Percentiles rank a stretch among this genome's conserved stretches.
These are phyloP conservation scores for Centrapalus pauciflorus DNA, from an alignment of 129 eudicot genomes.

Conservation along the genomic window DNA sequence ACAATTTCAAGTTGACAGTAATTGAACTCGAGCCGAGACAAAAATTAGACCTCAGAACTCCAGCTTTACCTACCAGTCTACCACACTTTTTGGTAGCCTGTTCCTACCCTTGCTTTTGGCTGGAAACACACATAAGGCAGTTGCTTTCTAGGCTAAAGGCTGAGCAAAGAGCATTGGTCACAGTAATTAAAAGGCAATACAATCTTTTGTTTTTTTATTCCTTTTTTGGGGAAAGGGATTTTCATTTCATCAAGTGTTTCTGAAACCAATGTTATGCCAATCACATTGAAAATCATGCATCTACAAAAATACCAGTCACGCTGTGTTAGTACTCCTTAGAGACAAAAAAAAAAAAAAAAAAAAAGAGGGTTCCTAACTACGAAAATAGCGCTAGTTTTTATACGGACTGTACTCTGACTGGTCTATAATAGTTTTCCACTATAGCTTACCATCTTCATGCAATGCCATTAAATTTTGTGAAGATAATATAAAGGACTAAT, in stretches of 20 bases:
- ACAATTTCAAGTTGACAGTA: no score
- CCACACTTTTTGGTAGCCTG: not conserved
- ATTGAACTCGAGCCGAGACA: not conserved
- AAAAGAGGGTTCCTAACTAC: not conserved
- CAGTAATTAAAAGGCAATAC: not conserved
- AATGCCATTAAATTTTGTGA: not conserved
- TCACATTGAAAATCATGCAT: not conserved
- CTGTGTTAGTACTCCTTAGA: not conserved
- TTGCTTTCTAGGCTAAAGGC: not conserved
- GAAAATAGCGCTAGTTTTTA: not conserved
- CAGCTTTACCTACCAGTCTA: not conserved
- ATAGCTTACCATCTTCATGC: not conserved
- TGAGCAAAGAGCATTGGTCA: not conserved
- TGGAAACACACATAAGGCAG: not conserved
- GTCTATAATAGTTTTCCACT: not conserved
- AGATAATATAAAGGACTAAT: not conserved
- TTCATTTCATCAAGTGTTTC: not conserved
- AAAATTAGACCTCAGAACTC: not conserved
- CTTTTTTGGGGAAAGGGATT: not conserved
- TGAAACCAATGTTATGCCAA: not conserved
- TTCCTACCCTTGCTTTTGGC: not conserved
- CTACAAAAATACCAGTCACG: not conserved
- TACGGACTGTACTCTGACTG: not conserved
- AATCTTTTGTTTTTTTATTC: not conserved
- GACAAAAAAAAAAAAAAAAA: not conserved